Conservation (phyloP, 1,139 yeast genomes). For the Geotrichum klebahnii region DNA sequence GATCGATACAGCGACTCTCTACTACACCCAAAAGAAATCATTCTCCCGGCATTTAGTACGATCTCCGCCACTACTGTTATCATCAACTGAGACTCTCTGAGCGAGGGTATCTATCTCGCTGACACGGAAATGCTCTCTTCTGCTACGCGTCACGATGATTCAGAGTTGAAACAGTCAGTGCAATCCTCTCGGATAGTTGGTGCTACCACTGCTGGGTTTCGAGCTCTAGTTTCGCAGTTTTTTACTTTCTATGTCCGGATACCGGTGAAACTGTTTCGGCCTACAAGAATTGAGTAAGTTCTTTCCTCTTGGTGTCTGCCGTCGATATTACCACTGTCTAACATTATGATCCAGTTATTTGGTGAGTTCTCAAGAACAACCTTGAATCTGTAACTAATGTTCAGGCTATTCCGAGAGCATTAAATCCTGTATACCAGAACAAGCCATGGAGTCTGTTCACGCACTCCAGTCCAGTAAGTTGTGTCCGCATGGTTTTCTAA, state of each 20-base stretch:
- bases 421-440: conserved; percentile 34
- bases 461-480: conserved; percentile 54
- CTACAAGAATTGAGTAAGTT: conserved; percentile 81
- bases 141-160: not conserved
- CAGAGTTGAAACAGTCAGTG: conserved; percentile 14
- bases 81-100: no score
- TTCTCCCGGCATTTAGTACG: no score
- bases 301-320: not conserved
- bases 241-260: conserved; percentile 76
- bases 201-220: conserved; percentile 72
- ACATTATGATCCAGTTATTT: conserved; percentile 16
- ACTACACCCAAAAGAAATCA: no score
- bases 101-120: no score
- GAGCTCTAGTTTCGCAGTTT: conserved; percentile 77
- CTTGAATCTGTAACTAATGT: not conserved
- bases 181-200: conserved; percentile 42
- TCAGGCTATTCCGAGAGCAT: conserved; percentile 38
- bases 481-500: not conserved
- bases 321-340: not conserved
- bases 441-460: conserved; percentile 67
- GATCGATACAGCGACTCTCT: no score
- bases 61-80: no score
- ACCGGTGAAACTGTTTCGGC: conserved; percentile 76
- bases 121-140: not conserved
- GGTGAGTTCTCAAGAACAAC: conserved; percentile 10